Base-by-base conservation (phyloP, 768 basidiomycete genomes). In the Auriculariales sp. region DNA sequence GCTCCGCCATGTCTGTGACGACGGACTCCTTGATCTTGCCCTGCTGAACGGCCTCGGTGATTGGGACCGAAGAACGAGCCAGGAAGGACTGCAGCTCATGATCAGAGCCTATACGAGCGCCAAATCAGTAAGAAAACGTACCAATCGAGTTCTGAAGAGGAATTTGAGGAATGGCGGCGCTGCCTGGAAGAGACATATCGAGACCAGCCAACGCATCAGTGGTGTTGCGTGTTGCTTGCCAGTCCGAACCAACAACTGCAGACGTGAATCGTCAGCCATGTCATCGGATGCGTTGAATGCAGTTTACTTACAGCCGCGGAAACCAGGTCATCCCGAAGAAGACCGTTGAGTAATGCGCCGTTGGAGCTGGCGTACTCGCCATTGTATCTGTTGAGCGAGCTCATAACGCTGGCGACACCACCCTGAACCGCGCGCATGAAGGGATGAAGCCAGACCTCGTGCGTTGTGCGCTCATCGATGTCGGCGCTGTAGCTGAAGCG, bases 381-480 rank as follows among this genome's bases (percentile, higher is more conserved):
- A 15, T 44, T 44, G 6, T 24, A 19, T 19, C 12, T 11, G 77
- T 83, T 64, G 83, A 84, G 45, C 76, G 78, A 22, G 68, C 83
- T 85, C 83, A 87, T 87, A 52, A 85, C 66, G 47, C 73, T 74
- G 0, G 78, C 68, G 9, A 82, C 78, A 27, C 84, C 85, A 2
- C 83, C 85, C 73, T 81, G 78, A 25, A 86, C 73, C 54, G 79
- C 77, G 50, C 70, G 72, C 62, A 82, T 55, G 70, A 83, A 84
- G 0, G 82, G 81, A 53, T 79, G 77, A 0, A 75, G 67, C 57
- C 84, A 85, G 10, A 86, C 69, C 60, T 87, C 81, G 57, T 85
- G 83, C 56, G 83, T 67, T 0, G 86, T 89, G 32, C 83, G 67
- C 59, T 92, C 88, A 57, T 88, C 83, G 3, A 91, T 75, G 53